Percentiles rank a stretch among this genome's conserved stretches.
Evolutionary conservation across 805 yeast species (phyloP).

Genomic region (Saccharomycopsis sp.): DNA sequence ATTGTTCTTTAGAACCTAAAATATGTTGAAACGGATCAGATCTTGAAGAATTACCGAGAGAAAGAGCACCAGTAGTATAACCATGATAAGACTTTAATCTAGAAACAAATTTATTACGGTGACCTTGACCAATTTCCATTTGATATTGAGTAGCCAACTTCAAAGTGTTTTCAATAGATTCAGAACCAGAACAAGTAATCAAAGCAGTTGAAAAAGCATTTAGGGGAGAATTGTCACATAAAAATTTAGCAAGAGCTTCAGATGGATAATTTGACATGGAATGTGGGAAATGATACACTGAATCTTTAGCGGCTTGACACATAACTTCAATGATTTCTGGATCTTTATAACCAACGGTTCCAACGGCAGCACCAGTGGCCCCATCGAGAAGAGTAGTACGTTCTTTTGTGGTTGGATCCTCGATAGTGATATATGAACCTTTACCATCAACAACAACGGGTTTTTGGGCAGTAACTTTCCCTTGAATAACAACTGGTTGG

Average conservation of each 20-base stretch:
- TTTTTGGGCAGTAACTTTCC: constrained; percentile 27
- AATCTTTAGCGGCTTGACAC: constrained; percentile 26
- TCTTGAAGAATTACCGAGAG: constrained; percentile 30
- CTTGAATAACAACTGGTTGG: constrained; percentile 31
- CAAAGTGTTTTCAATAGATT: constrained; percentile 56
- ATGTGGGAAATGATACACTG: constrained; percentile 30
- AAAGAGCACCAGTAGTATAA: constrained; percentile 35
- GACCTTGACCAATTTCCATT: constrained; percentile 32
- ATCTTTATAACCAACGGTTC: constrained; percentile 36
- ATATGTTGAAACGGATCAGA: constrained; percentile 26
- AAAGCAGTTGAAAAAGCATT: constrained; percentile 31
- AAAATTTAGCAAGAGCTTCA: constrained; percentile 34
- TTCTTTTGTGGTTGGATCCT: constrained; percentile 32
- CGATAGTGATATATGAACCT: constrained; percentile 32
- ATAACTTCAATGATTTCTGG: constrained; percentile 30
- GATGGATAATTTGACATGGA: constrained; percentile 28
- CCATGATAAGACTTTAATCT: constrained; percentile 41
- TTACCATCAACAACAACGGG: constrained; percentile 33
- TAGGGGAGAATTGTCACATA: constrained; percentile 30
- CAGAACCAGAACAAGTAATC: constrained; percentile 56
- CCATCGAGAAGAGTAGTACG: constrained; percentile 30
- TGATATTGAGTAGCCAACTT: constrained; percentile 44
- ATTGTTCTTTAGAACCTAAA: constrained; percentile 20
- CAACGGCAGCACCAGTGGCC: constrained; percentile 45
- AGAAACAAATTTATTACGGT: constrained; percentile 32